Percentiles rank a stretch among this genome's conserved stretches.
Evolutionary conservation across 2,329 filamentous ascomycete genomes (phyloP).

Genomic region (Clonostachys byssicola): DNA sequence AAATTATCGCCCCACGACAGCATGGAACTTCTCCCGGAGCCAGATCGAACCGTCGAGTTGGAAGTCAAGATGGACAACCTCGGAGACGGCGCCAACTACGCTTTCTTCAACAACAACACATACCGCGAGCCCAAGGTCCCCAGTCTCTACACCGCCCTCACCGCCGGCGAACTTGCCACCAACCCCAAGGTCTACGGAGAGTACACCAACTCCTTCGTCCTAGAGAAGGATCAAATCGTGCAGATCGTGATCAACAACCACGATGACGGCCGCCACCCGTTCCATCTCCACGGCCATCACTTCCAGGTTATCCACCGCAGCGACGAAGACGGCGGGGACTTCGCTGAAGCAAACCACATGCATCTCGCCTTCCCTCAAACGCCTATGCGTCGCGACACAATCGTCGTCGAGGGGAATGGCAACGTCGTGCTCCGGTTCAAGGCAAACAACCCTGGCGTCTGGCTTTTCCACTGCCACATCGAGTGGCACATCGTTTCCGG

Average conservation of each 20-base stretch:
- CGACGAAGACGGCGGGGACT: conserved; percentile 51
- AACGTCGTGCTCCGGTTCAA: conserved; percentile 41
- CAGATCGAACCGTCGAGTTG: conserved; percentile 60
- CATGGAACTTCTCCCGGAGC: conserved; percentile 52
- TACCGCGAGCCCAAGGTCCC: conserved; percentile 75
- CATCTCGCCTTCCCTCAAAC: conserved; percentile 37
- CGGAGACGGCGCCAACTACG: conserved; percentile 54
- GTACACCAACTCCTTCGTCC: conserved; percentile 62
- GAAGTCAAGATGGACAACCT: conserved; percentile 60
- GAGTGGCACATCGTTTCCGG: conserved; percentile 72
- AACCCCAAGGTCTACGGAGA: conserved; percentile 62
- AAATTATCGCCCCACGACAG: conserved; percentile 66
- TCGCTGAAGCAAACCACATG: conserved; percentile 38
- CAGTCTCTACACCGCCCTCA: conserved; percentile 72
- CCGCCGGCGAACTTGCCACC: conserved; percentile 51
- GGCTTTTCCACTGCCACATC: conserved; percentile 78
- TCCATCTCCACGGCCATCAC: conserved; percentile 74
- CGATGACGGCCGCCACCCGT: conserved; percentile 67
- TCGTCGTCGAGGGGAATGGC: conserved; percentile 38
- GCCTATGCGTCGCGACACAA: conserved; percentile 41
- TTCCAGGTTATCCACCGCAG: conserved; percentile 66
- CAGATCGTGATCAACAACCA: conserved; percentile 74
- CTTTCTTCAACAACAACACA: conserved; percentile 74
- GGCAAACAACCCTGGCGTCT: conserved; percentile 49
- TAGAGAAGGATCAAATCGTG: conserved; percentile 64